A percentile compares a stretch with the other conserved stretches of the same genome.
These are phyloP conservation scores for Magnusiomyces fungicola DNA, from an alignment of 1,139 yeast genomes.

Conservation along the genomic window DNA sequence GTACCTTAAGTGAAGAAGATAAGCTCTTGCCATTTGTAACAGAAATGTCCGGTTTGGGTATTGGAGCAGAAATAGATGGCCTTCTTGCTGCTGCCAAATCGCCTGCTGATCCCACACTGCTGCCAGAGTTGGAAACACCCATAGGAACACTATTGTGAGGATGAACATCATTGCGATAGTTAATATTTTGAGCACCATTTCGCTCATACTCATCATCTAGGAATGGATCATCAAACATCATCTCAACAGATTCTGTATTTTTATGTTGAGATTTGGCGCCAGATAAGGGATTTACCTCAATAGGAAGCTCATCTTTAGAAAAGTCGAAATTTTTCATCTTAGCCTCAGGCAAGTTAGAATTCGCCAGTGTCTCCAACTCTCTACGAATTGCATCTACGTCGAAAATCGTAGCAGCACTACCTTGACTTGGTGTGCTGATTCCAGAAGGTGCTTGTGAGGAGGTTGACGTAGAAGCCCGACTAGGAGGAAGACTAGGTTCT, in stretches of 20 bases:
- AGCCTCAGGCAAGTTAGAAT: neutral
- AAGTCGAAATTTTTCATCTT: conserved; percentile 1
- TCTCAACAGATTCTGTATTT: neutral
- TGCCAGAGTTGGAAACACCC: no score
- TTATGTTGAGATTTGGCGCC: neutral
- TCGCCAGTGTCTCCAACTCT: conserved; percentile 26
- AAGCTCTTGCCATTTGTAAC: no score
- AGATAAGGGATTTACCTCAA: neutral
- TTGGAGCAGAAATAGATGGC: no score
- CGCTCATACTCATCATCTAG: neutral
- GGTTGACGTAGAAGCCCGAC: neutral
- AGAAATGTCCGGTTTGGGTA: no score
- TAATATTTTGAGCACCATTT: no score
- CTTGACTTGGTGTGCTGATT: conserved; percentile 4
- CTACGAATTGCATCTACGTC: conserved; percentile 35
- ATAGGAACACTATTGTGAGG: no score
- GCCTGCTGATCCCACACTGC: no score
- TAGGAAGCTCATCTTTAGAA: conserved; percentile 4
- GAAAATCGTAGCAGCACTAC: conserved; percentile 21
- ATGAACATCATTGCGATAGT: no score
- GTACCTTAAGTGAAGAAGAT: no score
- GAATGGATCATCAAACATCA: neutral
- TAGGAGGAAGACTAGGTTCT: neutral
- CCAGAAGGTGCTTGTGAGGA: conserved; percentile 7
- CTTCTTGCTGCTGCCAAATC: no score